phyloP scores from a whole-genome alignment of 495 filamentous ascomycete genomes.

The Penicillium egyptiacum region DNA sequence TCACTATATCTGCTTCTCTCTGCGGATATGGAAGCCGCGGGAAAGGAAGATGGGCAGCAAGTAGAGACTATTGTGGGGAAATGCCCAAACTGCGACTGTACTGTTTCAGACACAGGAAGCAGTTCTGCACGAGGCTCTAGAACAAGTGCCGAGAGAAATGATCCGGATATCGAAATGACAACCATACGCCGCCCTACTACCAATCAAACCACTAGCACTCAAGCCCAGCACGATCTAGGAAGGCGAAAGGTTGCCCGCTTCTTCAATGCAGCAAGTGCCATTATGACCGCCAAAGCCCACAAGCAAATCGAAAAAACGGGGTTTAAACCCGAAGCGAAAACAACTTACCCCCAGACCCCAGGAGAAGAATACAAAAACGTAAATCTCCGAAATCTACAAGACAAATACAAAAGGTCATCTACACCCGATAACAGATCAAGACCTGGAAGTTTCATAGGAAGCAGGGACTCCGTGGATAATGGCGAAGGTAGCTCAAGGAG shows the following conservation, averaged over 20 bases:
- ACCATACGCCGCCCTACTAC: conserved; percentile 10
- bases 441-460: conserved; percentile 24
- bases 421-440: conserved; percentile 23
- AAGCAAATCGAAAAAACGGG: conserved; percentile 46
- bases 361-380: conserved; percentile 48
- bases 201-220: conserved; percentile 12
- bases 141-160: neutral
- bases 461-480: conserved; percentile 14
- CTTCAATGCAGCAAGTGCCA: conserved; percentile 34
- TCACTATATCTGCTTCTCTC: conserved; percentile 53
- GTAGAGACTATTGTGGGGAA: neutral
- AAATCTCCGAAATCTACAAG: conserved; percentile 15
- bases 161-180: conserved; percentile 2
- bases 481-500: conserved; percentile 21
- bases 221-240: conserved; percentile 24
- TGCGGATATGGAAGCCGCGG: conserved; percentile 29
- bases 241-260: conserved; percentile 42
- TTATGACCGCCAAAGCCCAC: conserved; percentile 41
- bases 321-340: conserved; percentile 43
- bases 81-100: conserved; percentile 14
- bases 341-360: conserved; percentile 51
- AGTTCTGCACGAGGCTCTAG: neutral
- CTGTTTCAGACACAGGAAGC: neutral
- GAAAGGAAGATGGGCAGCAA: conserved; percentile 12
- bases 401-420: conserved; percentile 38